A percentile compares a stretch with the other conserved stretches of the same genome.
Conservation (phyloP, 1,284 basidiomycete genomes). For the Ceratobasidium sp. region DNA sequence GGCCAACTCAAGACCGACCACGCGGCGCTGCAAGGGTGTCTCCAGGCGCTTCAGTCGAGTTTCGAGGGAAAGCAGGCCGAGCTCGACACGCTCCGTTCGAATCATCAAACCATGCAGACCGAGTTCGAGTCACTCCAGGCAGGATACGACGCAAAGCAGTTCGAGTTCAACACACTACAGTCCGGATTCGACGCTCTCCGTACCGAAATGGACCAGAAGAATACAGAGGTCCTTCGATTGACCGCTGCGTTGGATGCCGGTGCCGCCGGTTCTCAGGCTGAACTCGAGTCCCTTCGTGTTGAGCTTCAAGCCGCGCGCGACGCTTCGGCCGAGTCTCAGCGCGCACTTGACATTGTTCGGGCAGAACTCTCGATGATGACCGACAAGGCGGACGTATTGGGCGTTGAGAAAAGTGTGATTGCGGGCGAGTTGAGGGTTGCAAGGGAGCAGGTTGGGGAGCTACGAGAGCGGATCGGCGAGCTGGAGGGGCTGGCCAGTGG, state of each 20-base stretch:
- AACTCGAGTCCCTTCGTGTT: not conserved
- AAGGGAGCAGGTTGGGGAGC: slow-evolving; percentile 31
- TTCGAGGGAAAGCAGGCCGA: slow-evolving; percentile 29
- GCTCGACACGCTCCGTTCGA: slow-evolving; percentile 17
- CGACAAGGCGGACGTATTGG: slow-evolving; percentile 6
- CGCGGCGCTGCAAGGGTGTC: slow-evolving; percentile 25
- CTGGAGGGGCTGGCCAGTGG: slow-evolving; percentile 1
- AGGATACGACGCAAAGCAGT: slow-evolving; percentile 34
- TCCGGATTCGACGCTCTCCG: slow-evolving; percentile 32
- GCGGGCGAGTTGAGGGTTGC: slow-evolving; percentile 26
- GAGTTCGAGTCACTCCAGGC: slow-evolving; percentile 27
- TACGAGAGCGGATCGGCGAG: slow-evolving; percentile 1
- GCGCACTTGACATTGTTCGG: slow-evolving; percentile 1
- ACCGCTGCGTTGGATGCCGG: slow-evolving; percentile 12
- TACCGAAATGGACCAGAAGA: slow-evolving; percentile 24
- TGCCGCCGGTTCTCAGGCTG: slow-evolving; percentile 3
- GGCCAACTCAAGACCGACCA: slow-evolving; percentile 33
- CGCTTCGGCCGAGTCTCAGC: not conserved
- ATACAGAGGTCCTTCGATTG: slow-evolving; percentile 7
- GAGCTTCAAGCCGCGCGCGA: slow-evolving; percentile 22
- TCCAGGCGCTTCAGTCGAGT: slow-evolving; percentile 32
- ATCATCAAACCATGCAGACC: not conserved
- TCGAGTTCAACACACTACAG: slow-evolving; percentile 30
- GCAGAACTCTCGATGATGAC: not conserved
- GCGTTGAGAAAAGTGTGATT: slow-evolving; percentile 36